These are phyloP conservation scores for Pseudocercospora pini-densiflorae DNA, from an alignment of 2,329 filamentous ascomycete genomes.

Conservation along the genomic window DNA sequence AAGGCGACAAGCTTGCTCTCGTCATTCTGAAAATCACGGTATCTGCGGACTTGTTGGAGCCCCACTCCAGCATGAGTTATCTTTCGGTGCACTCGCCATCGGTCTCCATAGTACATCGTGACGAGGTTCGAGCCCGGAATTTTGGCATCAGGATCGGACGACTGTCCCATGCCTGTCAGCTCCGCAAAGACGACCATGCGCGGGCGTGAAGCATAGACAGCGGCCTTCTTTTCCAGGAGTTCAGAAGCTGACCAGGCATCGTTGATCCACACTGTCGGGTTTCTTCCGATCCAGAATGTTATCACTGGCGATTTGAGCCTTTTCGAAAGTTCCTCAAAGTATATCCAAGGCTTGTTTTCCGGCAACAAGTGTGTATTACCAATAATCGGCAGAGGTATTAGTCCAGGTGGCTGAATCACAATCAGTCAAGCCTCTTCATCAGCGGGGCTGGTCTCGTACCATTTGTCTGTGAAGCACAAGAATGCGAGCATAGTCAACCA, in stretches of 20 bases:
- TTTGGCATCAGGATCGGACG: constrained; percentile 22
- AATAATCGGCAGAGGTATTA: constrained; percentile 51
- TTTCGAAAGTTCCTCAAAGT: constrained; percentile 51
- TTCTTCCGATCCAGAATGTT: constrained; percentile 55
- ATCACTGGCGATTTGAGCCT: constrained; percentile 51
- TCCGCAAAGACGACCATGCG: constrained; percentile 50
- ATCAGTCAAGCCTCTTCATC: not conserved
- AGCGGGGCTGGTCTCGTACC: constrained; percentile 13
- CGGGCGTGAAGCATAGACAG: constrained; percentile 51
- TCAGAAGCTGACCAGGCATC: constrained; percentile 51
- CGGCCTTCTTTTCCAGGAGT: constrained; percentile 52
- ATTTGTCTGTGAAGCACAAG: constrained; percentile 28
- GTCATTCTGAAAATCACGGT: constrained; percentile 61
- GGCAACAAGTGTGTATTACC: constrained; percentile 46
- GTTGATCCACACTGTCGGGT: constrained; percentile 51
- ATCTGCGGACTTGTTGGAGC: constrained; percentile 60
- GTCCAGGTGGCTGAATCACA: constrained; percentile 48
- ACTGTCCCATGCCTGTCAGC: constrained; percentile 29
- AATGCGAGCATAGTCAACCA: constrained; percentile 31
- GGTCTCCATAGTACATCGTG: constrained; percentile 48
- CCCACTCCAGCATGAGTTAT: constrained; percentile 59
- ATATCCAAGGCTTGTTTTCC: constrained; percentile 45
- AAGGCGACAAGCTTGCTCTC: constrained; percentile 62
- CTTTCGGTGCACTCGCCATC: constrained; percentile 51
- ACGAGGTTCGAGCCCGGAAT: constrained; percentile 42